Evolutionary conservation across 1,139 yeast genomes (phyloP).

Genomic region (Hemisphaericaspora subhashii): DNA sequence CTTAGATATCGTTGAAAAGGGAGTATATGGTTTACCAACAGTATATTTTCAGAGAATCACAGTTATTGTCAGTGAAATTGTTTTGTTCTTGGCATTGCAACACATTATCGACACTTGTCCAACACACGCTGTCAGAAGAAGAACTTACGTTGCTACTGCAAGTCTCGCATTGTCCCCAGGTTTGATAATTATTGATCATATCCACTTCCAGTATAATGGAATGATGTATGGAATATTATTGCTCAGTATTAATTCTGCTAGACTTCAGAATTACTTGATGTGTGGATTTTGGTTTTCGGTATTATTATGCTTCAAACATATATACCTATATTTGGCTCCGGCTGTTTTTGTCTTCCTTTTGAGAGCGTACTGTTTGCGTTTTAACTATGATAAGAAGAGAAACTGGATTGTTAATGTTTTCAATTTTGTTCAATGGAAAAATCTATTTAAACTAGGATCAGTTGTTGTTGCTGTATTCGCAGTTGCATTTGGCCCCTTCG

Average conservation of each 20-base stretch:
- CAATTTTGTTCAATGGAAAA: slow-evolving; percentile 54
- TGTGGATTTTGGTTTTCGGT: slow-evolving; percentile 76
- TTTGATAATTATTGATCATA: slow-evolving; percentile 80
- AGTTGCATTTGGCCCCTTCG: slow-evolving; percentile 81
- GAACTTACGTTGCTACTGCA: slow-evolving; percentile 76
- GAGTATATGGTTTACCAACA: slow-evolving; percentile 75
- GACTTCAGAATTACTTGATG: slow-evolving; percentile 52
- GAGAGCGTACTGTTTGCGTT: slow-evolving; percentile 63
- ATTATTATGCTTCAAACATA: slow-evolving; percentile 89
- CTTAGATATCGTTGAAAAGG: slow-evolving; percentile 64
- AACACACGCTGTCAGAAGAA: slow-evolving; percentile 28
- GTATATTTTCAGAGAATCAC: slow-evolving; percentile 78
- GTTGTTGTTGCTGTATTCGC: slow-evolving; percentile 65
- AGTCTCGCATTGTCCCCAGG: slow-evolving; percentile 90
- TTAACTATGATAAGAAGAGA: slow-evolving; percentile 32
- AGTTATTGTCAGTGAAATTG: slow-evolving; percentile 74
- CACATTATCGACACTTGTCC: slow-evolving; percentile 61
- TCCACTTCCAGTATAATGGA: slow-evolving; percentile 94
- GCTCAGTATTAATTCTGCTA: slow-evolving; percentile 70
- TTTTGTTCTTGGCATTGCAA: slow-evolving; percentile 69
- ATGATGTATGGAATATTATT: slow-evolving; percentile 85
- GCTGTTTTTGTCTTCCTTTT: slow-evolving; percentile 82
- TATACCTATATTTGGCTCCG: slow-evolving; percentile 90
- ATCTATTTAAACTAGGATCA: slow-evolving; percentile 59
- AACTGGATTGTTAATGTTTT: slow-evolving; percentile 26